Conservation (phyloP, 1,284 basidiomycete species). For the Macrocystidia cucumis region DNA sequence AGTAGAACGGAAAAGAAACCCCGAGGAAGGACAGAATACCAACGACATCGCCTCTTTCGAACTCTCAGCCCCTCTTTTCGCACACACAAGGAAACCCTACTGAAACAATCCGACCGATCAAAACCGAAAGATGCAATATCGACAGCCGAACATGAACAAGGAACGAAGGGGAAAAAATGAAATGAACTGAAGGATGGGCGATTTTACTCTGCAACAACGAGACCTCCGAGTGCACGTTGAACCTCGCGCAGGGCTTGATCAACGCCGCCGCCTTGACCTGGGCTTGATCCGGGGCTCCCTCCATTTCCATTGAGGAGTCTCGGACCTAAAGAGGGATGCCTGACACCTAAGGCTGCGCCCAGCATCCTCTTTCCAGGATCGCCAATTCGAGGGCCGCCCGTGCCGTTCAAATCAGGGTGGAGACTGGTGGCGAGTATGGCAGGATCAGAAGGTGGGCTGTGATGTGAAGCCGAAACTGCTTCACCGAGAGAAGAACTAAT, state of each 20-base stretch:
- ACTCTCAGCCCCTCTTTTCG: no score
- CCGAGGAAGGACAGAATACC: no score
- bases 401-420: conserved; percentile 21
- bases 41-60: no score
- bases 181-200: no score
- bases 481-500: conserved; percentile 65
- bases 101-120: no score
- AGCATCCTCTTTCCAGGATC: conserved; percentile 82
- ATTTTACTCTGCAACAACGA: conserved; percentile 62
- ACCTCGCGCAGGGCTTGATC: conserved; percentile 67
- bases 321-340: conserved; percentile 64
- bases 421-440: conserved; percentile 54
- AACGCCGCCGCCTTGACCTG: conserved; percentile 33
- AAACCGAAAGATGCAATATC: no score
- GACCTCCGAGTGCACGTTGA: conserved; percentile 69
- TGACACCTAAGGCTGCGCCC: conserved; percentile 70
- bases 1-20: no score
- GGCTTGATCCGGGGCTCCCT: conserved; percentile 24
- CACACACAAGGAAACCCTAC: no score
- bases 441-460: conserved; percentile 48
- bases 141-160: no score
- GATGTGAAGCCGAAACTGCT: conserved; percentile 27
- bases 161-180: no score
- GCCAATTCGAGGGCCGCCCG: conserved; percentile 56
- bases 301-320: conserved; percentile 42